A percentile compares a stretch with the other conserved stretches of the same genome.
Evolutionary conservation across 1,284 basidiomycete genomes (phyloP).

Genomic region (Mycosarcoma mackinlayi): DNA sequence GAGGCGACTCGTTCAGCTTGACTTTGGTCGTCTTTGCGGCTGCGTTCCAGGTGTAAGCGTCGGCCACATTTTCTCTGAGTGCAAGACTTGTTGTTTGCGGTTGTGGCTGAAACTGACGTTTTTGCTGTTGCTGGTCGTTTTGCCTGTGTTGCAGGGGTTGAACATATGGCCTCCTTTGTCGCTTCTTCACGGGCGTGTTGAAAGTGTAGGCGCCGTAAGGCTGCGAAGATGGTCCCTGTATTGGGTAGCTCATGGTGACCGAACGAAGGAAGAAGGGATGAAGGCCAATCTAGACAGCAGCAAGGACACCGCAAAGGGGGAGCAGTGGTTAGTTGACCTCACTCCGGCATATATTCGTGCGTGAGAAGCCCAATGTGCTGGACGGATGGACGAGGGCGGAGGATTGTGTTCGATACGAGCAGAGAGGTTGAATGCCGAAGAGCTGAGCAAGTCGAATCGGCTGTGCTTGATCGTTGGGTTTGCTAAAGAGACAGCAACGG

Average conservation of each 20-base stretch:
- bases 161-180: conserved; percentile 12
- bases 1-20: conserved; percentile 35
- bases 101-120: conserved; percentile 7
- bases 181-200: conserved; percentile 37
- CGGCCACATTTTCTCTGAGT: conserved; percentile 37
- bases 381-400: not conserved
- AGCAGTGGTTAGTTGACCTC: not conserved
- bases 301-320: conserved; percentile 2
- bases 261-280: not conserved
- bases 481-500: no score
- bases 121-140: conserved; percentile 13
- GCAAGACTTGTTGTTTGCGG: not conserved
- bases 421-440: no score
- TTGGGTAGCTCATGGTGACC: conserved; percentile 40
- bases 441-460: no score
- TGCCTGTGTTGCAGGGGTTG: not conserved
- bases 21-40: conserved; percentile 38
- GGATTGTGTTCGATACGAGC: no score
- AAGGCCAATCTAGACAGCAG: not conserved
- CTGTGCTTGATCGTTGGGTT: no score
- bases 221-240: conserved; percentile 46
- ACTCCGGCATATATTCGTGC: conserved; percentile 4
- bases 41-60: conserved; percentile 48
- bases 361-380: not conserved
- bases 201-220: conserved; percentile 45